Conservation (phyloP, 108 stramenopile genomes). For the Mayamaea pseudoterrestris region DNA sequence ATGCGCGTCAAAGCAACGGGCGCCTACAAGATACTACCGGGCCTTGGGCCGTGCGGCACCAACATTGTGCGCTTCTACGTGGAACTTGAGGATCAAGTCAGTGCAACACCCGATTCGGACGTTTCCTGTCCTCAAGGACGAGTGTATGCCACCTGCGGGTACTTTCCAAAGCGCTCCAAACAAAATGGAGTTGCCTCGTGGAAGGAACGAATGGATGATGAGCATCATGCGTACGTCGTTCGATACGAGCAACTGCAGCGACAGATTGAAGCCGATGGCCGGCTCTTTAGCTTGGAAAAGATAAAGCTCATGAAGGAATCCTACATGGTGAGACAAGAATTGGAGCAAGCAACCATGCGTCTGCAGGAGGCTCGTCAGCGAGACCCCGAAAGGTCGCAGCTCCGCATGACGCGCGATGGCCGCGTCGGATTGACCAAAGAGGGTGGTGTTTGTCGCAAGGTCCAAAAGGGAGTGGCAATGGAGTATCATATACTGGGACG, state of each 20-base stretch:
- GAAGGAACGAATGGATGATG: conserved; percentile 28
- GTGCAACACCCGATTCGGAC: conserved; percentile 23
- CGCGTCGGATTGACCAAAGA: conserved; percentile 60
- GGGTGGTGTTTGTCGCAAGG: conserved; percentile 69
- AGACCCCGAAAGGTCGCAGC: conserved; percentile 42
- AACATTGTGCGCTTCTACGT: conserved; percentile 57
- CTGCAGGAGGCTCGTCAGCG: conserved; percentile 31
- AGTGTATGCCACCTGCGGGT: conserved; percentile 68
- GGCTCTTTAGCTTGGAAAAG: conserved; percentile 17
- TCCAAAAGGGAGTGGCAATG: conserved; percentile 39
- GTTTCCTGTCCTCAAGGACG: conserved; percentile 55
- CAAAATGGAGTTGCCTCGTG: not conserved
- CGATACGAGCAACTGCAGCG: conserved; percentile 16
- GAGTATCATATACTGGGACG: conserved; percentile 73
- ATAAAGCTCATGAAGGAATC: conserved; percentile 20
- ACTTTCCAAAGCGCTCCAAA: conserved; percentile 35
- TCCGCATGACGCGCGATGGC: conserved; percentile 39
- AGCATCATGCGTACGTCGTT: conserved; percentile 19
- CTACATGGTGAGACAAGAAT: conserved; percentile 20
- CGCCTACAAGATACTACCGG: conserved; percentile 46
- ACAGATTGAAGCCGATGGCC: conserved; percentile 10
- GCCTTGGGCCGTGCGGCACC: conserved; percentile 56
- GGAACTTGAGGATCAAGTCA: conserved; percentile 36
- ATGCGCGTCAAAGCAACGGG: conserved; percentile 33
- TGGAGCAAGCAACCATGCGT: conserved; percentile 21